These are phyloP conservation scores for Kingdonia uniflora DNA, from an alignment of 164 flowering plant genomes.

Conservation along the genomic window DNA sequence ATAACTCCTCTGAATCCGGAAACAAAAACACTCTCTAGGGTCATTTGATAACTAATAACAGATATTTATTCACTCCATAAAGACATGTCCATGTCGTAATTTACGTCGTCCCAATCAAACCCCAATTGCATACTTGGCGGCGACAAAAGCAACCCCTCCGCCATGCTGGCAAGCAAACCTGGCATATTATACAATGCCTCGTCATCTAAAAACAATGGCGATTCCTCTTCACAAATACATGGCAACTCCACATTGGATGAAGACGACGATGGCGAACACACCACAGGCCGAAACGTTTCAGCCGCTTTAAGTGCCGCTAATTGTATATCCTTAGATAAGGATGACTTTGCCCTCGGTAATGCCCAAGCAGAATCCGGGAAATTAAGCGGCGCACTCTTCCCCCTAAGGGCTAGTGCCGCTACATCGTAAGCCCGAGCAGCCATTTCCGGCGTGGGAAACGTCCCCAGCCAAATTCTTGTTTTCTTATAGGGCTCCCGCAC, in stretches of 20 bases:
- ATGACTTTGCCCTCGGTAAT: conserved; percentile 9
- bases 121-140: conserved; percentile 26
- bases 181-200: conserved; percentile 44
- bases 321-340: conserved; percentile 2
- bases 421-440: conserved; percentile 25
- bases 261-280: not conserved
- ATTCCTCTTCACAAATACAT: not conserved
- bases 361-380: conserved; percentile 17
- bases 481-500: conserved; percentile 41
- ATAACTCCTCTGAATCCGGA: no score
- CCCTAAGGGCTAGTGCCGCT: conserved; percentile 16
- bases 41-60: no score
- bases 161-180: conserved; percentile 25
- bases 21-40: no score
- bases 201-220: conserved; percentile 23
- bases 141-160: conserved; percentile 33
- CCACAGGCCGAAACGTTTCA: not conserved
- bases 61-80: conserved; percentile 30
- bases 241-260: not conserved
- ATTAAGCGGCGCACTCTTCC: conserved; percentile 13
- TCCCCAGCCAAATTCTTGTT: conserved; percentile 50
- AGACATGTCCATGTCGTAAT: conserved; percentile 8
- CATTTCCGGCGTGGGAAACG: conserved; percentile 32
- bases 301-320: conserved; percentile 3
- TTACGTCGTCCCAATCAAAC: conserved; percentile 14